phyloP scores from a whole-genome alignment of 2,329 filamentous ascomycete species.

The Alternaria brassicae region DNA sequence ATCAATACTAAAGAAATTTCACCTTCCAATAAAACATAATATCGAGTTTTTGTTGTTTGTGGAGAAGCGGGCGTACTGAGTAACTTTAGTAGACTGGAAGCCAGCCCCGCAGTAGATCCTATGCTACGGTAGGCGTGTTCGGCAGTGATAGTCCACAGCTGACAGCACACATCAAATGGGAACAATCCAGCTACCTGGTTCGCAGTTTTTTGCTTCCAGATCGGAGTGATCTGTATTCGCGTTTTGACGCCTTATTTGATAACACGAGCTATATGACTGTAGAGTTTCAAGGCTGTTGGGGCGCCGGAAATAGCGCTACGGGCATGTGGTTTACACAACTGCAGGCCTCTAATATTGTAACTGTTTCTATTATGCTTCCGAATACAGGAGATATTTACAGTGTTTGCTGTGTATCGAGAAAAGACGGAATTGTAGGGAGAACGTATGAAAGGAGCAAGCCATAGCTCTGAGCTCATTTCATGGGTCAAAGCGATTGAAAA shows the following conservation, averaged over 20 bases:
- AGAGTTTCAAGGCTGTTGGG: neutral
- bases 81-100: neutral
- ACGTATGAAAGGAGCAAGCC: neutral
- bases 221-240: neutral
- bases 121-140: neutral
- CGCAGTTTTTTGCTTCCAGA: neutral
- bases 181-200: neutral
- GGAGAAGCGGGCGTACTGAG: neutral
- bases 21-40: neutral
- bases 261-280: neutral
- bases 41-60: neutral
- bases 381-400: neutral
- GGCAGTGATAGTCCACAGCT: neutral
- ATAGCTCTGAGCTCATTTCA: neutral
- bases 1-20: neutral
- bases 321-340: neutral
- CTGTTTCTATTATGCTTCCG: neutral
- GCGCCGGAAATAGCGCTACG: neutral
- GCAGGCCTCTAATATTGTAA: neutral
- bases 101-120: neutral
- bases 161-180: neutral
- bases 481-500: neutral
- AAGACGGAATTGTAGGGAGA: neutral
- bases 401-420: neutral
- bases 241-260: neutral